phyloP scores from a whole-genome alignment of 441 rosid species.

The Erodium texanum region DNA sequence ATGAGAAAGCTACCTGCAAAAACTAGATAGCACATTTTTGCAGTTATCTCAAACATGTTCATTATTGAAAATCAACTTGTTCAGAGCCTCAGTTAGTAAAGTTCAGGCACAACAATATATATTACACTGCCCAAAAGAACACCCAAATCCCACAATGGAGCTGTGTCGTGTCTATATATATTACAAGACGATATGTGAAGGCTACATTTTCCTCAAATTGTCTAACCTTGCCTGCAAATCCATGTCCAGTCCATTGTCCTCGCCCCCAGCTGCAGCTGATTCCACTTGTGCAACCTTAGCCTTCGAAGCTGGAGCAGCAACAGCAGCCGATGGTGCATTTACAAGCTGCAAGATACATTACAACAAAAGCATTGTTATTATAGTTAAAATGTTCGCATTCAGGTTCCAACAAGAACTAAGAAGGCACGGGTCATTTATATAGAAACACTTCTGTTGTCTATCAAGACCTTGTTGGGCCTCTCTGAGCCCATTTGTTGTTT shows the following conservation, averaged over 20 bases:
- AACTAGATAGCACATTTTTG: too few relatives aligned
- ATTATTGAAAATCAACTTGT: slow-evolving; percentile 4
- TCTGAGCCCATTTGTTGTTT: too few relatives aligned
- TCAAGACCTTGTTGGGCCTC: too few relatives aligned
- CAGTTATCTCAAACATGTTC: slow-evolving; percentile 10
- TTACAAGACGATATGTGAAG: slow-evolving; percentile 21
- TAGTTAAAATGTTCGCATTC: too few relatives aligned
- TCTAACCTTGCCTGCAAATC: slow-evolving; percentile 83
- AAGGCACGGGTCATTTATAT: too few relatives aligned
- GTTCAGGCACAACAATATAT: not conserved
- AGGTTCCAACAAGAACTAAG: too few relatives aligned
- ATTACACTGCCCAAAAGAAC: not conserved
- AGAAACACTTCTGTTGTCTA: too few relatives aligned
- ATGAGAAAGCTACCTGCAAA: too few relatives aligned
- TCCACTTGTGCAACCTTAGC: slow-evolving; percentile 44
- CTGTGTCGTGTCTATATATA: slow-evolving; percentile 5
- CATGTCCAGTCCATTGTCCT: slow-evolving; percentile 62
- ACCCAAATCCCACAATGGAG: not conserved
- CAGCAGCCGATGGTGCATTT: slow-evolving; percentile 69
- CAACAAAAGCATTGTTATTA: not conserved
- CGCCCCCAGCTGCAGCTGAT: slow-evolving; percentile 38
- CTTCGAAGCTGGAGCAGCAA: slow-evolving; percentile 54
- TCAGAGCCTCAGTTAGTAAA: not conserved
- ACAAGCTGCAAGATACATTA: slow-evolving; percentile 45
- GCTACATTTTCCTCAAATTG: slow-evolving; percentile 68